Conservation (phyloP, 164 flowering plant genomes). For the Amborella trichopoda region DNA sequence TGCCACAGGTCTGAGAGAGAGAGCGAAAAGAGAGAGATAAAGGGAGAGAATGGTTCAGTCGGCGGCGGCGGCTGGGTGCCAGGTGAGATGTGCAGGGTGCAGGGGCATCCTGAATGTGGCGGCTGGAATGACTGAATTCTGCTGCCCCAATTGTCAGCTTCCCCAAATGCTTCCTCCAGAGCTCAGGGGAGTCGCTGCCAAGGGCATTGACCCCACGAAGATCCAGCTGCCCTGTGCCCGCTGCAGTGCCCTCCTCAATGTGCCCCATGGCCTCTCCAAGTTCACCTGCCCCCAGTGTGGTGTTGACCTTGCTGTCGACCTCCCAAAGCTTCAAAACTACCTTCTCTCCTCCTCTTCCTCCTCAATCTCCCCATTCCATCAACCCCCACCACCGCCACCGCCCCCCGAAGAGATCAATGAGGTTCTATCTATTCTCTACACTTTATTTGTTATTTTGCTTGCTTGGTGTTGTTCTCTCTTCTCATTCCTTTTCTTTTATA, state of each 20-base stretch:
- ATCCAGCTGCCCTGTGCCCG: slow-evolving; percentile 86
- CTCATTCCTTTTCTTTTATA: no score
- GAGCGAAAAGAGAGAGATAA: no score
- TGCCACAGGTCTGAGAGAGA: no score
- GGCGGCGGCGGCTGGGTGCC: slow-evolving; percentile 20
- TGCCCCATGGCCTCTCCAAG: slow-evolving; percentile 76
- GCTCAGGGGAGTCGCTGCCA: slow-evolving; percentile 47
- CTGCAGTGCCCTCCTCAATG: slow-evolving; percentile 90
- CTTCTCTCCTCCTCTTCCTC: slow-evolving; percentile 9
- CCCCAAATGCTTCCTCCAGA: slow-evolving; percentile 93
- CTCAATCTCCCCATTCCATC: neutral
- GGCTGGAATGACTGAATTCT: slow-evolving; percentile 54
- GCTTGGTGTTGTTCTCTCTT: no score
- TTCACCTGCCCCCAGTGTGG: slow-evolving; percentile 85
- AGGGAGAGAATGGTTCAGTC: no score
- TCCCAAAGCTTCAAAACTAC: slow-evolving; percentile 37
- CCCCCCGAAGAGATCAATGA: slow-evolving; percentile 73
- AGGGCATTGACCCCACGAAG: slow-evolving; percentile 93
- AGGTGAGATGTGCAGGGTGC: slow-evolving; percentile 92
- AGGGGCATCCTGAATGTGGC: slow-evolving; percentile 54
- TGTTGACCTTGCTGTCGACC: slow-evolving; percentile 54
- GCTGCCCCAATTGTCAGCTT: slow-evolving; percentile 61
- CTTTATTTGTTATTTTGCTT: no score
- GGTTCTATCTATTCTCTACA: slow-evolving; percentile 32
- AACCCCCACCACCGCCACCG: neutral